Conservation (phyloP, 202 grass and related monocot genomes). For the Elaeis oleifera region DNA sequence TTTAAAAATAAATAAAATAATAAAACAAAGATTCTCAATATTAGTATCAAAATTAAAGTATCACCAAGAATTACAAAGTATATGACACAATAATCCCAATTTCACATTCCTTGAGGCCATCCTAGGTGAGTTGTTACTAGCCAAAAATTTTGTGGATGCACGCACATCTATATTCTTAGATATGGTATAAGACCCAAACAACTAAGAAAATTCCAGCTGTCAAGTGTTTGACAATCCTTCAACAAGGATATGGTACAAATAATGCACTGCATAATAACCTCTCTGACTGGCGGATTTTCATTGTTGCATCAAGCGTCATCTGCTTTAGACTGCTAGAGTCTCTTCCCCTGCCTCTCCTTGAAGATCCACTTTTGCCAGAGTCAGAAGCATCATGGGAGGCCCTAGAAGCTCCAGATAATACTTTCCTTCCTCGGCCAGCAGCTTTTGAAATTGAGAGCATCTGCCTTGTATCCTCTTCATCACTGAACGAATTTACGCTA, state of each 20-base stretch:
- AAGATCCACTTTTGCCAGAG: conserved; percentile 33
- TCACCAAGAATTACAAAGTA: neutral
- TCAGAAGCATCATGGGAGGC: conserved; percentile 44
- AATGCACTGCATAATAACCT: conserved; percentile 35
- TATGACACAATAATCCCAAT: too few relatives aligned
- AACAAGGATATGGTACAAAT: too few relatives aligned
- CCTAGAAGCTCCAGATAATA: conserved; percentile 42
- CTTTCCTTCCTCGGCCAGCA: conserved; percentile 34
- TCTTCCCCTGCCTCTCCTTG: conserved; percentile 76
- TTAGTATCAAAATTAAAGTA: too few relatives aligned
- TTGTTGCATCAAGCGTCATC: conserved; percentile 62
- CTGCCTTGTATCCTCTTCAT: conserved; percentile 71
- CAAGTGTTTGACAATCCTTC: too few relatives aligned
- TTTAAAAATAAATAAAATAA: too few relatives aligned
- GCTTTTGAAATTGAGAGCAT: conserved; percentile 39
- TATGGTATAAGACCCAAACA: too few relatives aligned
- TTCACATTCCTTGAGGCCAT: too few relatives aligned
- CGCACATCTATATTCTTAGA: too few relatives aligned
- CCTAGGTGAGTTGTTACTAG: too few relatives aligned
- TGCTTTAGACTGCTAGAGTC: conserved; percentile 34
- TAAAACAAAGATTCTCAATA: too few relatives aligned
- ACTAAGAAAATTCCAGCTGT: too few relatives aligned
- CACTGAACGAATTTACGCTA: conserved; percentile 64
- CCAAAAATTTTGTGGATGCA: too few relatives aligned
- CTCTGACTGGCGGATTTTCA: conserved; percentile 48